Evolutionary conservation across 2,329 filamentous ascomycete species (phyloP).

Genomic region (Ophiosphaerella narmari): DNA sequence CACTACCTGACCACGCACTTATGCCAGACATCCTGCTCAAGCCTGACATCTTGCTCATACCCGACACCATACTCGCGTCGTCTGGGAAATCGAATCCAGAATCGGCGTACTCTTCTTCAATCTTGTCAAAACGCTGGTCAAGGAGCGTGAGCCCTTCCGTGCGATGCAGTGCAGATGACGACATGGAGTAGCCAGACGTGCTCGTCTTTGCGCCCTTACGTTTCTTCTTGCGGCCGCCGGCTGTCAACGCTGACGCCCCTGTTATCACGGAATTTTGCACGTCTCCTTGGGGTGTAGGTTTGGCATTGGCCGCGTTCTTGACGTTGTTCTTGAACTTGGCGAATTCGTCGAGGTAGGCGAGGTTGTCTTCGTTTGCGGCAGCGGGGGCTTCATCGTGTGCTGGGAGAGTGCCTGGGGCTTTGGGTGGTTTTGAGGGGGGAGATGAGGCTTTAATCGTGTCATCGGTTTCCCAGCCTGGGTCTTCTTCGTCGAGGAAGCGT

Average conservation of each 20-base stretch:
- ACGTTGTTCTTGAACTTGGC: slow-evolving; percentile 88
- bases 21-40: slow-evolving; percentile 46
- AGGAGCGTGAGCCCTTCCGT: slow-evolving; percentile 86
- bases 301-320: slow-evolving; percentile 53
- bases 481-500: slow-evolving; percentile 59
- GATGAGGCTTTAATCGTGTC: slow-evolving; percentile 73
- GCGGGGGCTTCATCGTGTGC: slow-evolving; percentile 40
- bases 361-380: slow-evolving; percentile 57
- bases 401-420: slow-evolving; percentile 52
- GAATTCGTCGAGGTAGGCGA: slow-evolving; percentile 91
- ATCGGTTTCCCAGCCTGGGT: slow-evolving; percentile 94
- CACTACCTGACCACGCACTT: slow-evolving; percentile 41
- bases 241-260: slow-evolving; percentile 68
- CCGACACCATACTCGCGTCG: slow-evolving; percentile 54
- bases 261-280: slow-evolving; percentile 73
- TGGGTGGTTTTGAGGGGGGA: slow-evolving; percentile 49
- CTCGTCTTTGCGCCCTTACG: slow-evolving; percentile 91
- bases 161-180: slow-evolving; percentile 80
- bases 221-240: slow-evolving; percentile 84
- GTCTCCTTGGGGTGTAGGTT: slow-evolving; percentile 61
- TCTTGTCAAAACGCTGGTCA: slow-evolving; percentile 87
- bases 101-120: slow-evolving; percentile 78
- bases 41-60: slow-evolving; percentile 58
- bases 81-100: slow-evolving; percentile 42
- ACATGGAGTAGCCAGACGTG: slow-evolving; percentile 88